These are phyloP conservation scores for Cicer cuneatum DNA, from an alignment of 306 rosid species.

Conservation along the genomic window DNA sequence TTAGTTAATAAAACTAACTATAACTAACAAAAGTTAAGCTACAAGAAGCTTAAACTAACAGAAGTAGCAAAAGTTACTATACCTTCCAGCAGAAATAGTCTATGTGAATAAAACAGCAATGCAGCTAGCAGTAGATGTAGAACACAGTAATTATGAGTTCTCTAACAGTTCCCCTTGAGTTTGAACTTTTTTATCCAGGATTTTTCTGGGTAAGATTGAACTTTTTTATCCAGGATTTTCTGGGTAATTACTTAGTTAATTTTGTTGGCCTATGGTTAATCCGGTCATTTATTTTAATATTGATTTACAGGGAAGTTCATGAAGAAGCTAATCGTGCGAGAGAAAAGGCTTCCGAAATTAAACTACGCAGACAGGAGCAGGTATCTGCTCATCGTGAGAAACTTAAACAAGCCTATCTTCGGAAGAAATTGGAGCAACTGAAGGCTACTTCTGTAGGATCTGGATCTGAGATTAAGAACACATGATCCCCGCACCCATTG, in stretches of 20 bases:
- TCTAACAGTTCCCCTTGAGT: background rate
- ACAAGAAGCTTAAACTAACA: background rate
- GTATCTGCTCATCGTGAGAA: conserved; percentile 76
- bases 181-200: conserved; percentile 4
- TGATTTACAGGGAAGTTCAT: conserved; percentile 82
- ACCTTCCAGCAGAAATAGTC: background rate
- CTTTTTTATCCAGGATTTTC: conserved; percentile 14
- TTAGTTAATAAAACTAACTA: background rate
- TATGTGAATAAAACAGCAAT: background rate
- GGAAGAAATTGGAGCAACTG: conserved; percentile 78
- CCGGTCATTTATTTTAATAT: conserved; percentile 18
- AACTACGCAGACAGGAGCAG: conserved; percentile 76
- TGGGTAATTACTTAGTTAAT: background rate
- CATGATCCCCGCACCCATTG: conserved; percentile 27
- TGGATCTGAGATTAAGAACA: conserved; percentile 43
- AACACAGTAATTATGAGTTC: background rate
- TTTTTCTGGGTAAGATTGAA: background rate
- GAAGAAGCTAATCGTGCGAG: conserved; percentile 87
- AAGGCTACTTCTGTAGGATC: conserved; percentile 68
- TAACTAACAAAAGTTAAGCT: background rate
- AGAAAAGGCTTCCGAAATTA: conserved; percentile 80
- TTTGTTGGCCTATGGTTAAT: conserved; percentile 22
- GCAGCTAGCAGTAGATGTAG: conserved; percentile 7
- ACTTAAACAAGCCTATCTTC: conserved; percentile 80
- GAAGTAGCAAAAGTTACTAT: background rate